Percentiles rank a stretch among this genome's conserved stretches.
These are phyloP conservation scores for Saturnispora quitensis DNA, from an alignment of 805 yeast genomes.

Conservation along the genomic window DNA sequence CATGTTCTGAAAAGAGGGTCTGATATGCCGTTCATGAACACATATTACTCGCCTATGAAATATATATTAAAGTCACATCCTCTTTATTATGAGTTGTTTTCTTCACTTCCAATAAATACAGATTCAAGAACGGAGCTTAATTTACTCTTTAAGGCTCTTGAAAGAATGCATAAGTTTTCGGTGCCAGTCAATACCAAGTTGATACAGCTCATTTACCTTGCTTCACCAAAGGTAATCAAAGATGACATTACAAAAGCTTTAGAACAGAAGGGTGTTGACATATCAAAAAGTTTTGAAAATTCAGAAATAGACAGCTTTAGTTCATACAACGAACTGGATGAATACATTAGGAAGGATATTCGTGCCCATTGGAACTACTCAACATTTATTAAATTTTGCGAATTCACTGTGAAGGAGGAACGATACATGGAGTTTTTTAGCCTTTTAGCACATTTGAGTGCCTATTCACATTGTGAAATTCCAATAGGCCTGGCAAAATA, in stretches of 20 bases:
- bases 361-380: slow-evolving; percentile 2
- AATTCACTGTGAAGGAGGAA: slow-evolving; percentile 7
- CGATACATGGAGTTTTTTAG: slow-evolving; percentile 9
- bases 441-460: slow-evolving; percentile 1
- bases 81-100: background rate
- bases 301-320: background rate
- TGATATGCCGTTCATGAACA: background rate
- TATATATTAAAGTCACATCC: background rate
- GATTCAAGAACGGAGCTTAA: background rate
- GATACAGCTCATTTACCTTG: background rate
- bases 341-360: background rate
- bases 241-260: background rate
- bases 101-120: background rate
- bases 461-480: slow-evolving; percentile 5
- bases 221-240: background rate
- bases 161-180: background rate
- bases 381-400: slow-evolving; percentile 2
- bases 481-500: slow-evolving; percentile 6
- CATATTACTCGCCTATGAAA: background rate
- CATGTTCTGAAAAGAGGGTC: slow-evolving; percentile 1
- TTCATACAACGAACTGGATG: background rate
- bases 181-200: slow-evolving; percentile 2
- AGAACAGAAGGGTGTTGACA: background rate
- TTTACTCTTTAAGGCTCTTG: background rate
- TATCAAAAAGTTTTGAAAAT: background rate